Evolutionary conservation across 371 early-diverging fungal genomes (phyloP), one percentile per base, ranked within the genome.

Genomic region (Rhizopus microsporus): DNA sequence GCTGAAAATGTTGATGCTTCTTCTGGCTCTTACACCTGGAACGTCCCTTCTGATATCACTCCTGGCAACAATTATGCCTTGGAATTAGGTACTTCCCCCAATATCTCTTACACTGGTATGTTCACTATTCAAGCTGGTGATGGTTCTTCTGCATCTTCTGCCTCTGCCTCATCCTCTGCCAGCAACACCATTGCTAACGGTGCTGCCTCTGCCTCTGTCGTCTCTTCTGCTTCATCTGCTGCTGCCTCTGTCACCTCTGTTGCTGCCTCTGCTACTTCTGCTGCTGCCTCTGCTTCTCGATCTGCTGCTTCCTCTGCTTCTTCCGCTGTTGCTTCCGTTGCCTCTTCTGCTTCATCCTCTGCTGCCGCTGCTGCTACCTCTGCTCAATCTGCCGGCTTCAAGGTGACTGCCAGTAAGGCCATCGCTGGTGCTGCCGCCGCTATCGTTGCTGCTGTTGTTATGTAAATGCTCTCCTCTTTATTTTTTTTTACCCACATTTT

Each of bases 1-100:
- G 66, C 66, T 8, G 56, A 57, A 47, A 70, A 74, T 37, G 71
- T 80, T 32, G 60, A 60, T 59, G 77, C 75, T 32, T 5, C 58
- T 12, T 15, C 58, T 32, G 59, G 62, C 32, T 35, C 45, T 9
- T 69, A 62, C 34, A 35, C 45, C 10, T 69, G 69, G 69, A 45
- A 48, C 8, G 38, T 69, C 5, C 65, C 65, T 46, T 49, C 59
- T 31, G 62, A 65, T 40, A 51, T 54, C 17, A 29, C 59, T 29
- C 40, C 56, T 46, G 65, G 53, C 31, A 37, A 17, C 7, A 43
- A 69, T 34, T 69, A 69, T 32, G 69, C 69, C 12, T 59, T 69
- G 6, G 54, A 39, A 23, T 57, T 69, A 5, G 69, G 69, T 33
- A 38, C 15, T 13, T 58, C 66, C 12, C 70, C 70, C 23, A 56